Evolutionary conservation across 306 rosid genomes (phyloP).

Genomic region (Prunus mira): DNA sequence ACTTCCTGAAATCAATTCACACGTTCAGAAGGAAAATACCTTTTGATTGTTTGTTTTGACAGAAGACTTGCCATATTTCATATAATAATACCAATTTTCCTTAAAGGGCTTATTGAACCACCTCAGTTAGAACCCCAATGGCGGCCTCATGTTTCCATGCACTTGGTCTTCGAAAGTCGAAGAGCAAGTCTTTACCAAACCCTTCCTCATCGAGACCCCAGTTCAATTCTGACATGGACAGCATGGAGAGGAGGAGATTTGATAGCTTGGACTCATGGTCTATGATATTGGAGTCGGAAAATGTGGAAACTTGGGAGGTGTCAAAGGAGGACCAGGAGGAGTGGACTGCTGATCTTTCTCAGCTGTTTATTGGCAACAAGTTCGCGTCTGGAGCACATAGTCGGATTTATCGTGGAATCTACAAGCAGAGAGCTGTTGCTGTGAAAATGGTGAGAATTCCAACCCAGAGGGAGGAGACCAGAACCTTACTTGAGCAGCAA

Average conservation of each 20-base stretch:
- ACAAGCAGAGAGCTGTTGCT: constrained; percentile 96
- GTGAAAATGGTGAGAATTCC: constrained; percentile 98
- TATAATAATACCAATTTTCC: constrained; percentile 3
- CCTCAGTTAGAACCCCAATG: constrained; percentile 33
- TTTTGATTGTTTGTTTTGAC: constrained; percentile 43
- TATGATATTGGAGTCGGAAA: constrained; percentile 91
- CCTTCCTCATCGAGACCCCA: constrained; percentile 48
- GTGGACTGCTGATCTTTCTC: constrained; percentile 95
- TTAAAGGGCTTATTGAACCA: constrained; percentile 14
- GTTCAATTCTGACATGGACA: constrained; percentile 54
- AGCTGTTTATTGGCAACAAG: constrained; percentile 90
- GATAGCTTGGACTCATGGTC: constrained; percentile 99
- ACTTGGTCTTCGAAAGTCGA: constrained; percentile 58
- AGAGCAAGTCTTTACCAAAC: constrained; percentile 56
- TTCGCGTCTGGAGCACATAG: constrained; percentile 97
- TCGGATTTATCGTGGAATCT: constrained; percentile 89
- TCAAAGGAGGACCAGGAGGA: constrained; percentile 85
- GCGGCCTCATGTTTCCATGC: constrained; percentile 64
- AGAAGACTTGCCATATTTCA: not conserved
- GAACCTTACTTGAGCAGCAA: constrained; percentile 72
- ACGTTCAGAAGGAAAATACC: constrained; percentile 73
- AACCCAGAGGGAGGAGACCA: constrained; percentile 65
- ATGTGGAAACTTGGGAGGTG: constrained; percentile 94
- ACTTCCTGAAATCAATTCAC: constrained; percentile 70
- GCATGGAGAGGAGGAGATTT: constrained; percentile 81